Conservation (phyloP, 73 alveolate genomes). For the Paramecium bursaria region DNA sequence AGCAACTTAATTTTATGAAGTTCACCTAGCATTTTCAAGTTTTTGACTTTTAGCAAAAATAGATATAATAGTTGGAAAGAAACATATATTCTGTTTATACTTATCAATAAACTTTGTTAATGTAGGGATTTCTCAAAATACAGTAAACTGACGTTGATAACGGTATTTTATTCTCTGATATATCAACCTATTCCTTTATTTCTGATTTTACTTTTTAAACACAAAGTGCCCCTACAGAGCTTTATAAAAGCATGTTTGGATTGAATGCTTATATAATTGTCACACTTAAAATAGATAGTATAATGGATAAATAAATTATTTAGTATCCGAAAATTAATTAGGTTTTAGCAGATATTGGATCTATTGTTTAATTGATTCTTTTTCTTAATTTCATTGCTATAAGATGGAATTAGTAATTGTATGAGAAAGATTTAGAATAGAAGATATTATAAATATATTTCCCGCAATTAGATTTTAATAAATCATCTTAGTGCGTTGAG, state of each 20-base stretch:
- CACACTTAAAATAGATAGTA: not conserved
- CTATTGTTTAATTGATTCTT: conserved; percentile 9
- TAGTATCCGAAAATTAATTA: conserved; percentile 33
- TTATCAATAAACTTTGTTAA: too few species aligned
- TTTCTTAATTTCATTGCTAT: too few species aligned
- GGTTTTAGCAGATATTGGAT: conserved; percentile 44
- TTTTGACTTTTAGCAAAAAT: too few species aligned
- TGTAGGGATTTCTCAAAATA: not conserved
- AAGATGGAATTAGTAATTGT: too few species aligned
- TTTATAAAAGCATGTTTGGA: not conserved
- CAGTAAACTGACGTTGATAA: not conserved
- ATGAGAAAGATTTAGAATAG: too few species aligned
- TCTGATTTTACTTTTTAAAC: not conserved
- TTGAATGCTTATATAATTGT: not conserved
- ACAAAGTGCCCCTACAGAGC: not conserved
- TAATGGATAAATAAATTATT: not conserved
- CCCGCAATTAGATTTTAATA: too few species aligned
- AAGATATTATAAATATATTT: too few species aligned
- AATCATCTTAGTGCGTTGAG: too few species aligned
- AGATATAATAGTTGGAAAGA: too few species aligned
- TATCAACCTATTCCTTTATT: not conserved
- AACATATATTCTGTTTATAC: too few species aligned
- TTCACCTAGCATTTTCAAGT: too few species aligned
- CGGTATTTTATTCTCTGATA: conserved; percentile 15
- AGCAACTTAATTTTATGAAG: too few species aligned